These are phyloP conservation scores for Malassezia furfur DNA, from an alignment of 1,284 basidiomycete species.

Conservation along the genomic window DNA sequence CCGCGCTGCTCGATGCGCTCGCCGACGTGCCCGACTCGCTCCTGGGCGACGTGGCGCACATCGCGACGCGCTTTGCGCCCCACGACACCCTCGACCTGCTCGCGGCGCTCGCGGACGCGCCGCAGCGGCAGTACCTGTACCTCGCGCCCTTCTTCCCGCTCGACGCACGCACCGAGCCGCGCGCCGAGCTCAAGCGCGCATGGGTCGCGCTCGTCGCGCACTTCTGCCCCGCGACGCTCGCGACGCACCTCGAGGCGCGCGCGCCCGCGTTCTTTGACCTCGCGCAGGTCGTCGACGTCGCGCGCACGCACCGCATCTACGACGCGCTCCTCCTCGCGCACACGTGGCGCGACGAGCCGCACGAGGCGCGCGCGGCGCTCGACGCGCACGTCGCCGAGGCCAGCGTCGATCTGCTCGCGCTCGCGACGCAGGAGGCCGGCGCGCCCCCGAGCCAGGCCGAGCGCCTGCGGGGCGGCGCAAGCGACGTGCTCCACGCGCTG, in stretches of 20 bases:
- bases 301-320: slow-evolving; percentile 60
- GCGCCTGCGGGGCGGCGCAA: background rate
- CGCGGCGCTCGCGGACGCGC: slow-evolving; percentile 46
- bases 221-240: slow-evolving; percentile 60
- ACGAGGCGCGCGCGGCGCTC: slow-evolving; percentile 50
- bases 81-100: slow-evolving; percentile 56
- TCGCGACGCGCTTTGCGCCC: slow-evolving; percentile 62
- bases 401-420: slow-evolving; percentile 19
- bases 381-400: slow-evolving; percentile 43
- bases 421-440: background rate
- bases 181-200: slow-evolving; percentile 5
- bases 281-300: slow-evolving; percentile 56
- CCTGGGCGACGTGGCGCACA: slow-evolving; percentile 51
- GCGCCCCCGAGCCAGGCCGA: background rate
- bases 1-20: slow-evolving; percentile 18
- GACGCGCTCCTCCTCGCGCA: slow-evolving; percentile 76
- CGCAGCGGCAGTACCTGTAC: slow-evolving; percentile 64
- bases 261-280: slow-evolving; percentile 58
- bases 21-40: slow-evolving; percentile 24
- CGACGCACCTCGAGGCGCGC: slow-evolving; percentile 60
- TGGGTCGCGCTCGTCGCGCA: slow-evolving; percentile 11
- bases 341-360: slow-evolving; percentile 59
- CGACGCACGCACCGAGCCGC: slow-evolving; percentile 48
- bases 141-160: slow-evolving; percentile 64
- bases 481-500: slow-evolving; percentile 1